Percentiles rank a stretch among this genome's conserved stretches.
Evolutionary conservation across 2,329 filamentous ascomycete species (phyloP).

Genomic region (Truncatella angustata): DNA sequence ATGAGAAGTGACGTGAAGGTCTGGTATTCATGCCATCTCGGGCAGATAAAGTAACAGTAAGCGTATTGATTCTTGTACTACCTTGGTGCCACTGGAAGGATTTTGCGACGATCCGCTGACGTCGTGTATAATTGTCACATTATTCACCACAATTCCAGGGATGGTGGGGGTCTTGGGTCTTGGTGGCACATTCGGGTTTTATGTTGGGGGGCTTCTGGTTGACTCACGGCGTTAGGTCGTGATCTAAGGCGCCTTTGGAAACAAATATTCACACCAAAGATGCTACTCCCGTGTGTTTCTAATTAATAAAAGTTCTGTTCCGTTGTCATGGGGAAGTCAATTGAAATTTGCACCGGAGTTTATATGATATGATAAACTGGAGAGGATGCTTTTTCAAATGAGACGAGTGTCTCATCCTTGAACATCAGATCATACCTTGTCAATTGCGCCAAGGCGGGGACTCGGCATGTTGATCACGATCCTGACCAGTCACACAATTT

Average conservation of each 20-base stretch:
- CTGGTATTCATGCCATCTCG: not conserved
- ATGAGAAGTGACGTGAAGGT: not conserved
- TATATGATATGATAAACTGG: not conserved
- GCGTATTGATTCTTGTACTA: no score
- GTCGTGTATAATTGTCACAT: constrained; percentile 3
- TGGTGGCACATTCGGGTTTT: constrained; percentile 1
- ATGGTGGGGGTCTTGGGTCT: not conserved
- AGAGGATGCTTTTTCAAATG: not conserved
- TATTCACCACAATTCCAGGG: not conserved
- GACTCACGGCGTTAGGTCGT: not conserved
- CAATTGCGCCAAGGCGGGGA: not conserved
- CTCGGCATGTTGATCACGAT: not conserved
- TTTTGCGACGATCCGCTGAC: constrained; percentile 5
- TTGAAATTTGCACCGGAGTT: not conserved
- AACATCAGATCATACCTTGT: constrained; percentile 5
- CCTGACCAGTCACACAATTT: not conserved
- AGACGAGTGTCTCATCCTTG: constrained; percentile 5
- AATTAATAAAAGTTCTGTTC: no score
- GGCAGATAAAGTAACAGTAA: no score
- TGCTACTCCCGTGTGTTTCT: no score
- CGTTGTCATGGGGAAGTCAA: not conserved
- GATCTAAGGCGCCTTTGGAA: no score
- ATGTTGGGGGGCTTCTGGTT: not conserved
- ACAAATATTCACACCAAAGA: no score
- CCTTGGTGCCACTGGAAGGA: not conserved